phyloP scores from a whole-genome alignment of 1,284 basidiomycete species.

The Cerioporus squamosus region DNA sequence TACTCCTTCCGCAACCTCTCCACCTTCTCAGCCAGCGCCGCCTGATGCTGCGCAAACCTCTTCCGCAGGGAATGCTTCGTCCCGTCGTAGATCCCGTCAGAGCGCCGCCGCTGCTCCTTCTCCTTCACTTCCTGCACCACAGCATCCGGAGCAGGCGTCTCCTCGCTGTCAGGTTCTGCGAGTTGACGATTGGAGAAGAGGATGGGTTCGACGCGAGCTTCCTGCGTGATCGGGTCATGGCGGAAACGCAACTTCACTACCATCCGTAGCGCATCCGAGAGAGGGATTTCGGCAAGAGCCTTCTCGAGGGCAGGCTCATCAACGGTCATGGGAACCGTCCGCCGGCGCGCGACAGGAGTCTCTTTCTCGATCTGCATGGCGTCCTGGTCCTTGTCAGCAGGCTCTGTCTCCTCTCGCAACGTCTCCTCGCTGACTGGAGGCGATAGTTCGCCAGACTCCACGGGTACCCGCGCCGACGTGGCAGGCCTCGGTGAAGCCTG shows the following conservation, averaged over 20 bases:
- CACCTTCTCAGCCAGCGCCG: constrained; percentile 56
- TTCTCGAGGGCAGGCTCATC: constrained; percentile 8
- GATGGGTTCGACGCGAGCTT: constrained; percentile 64
- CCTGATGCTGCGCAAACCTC: constrained; percentile 58
- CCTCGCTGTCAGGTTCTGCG: constrained; percentile 34
- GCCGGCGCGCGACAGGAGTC: not conserved
- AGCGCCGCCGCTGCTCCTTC: constrained; percentile 38
- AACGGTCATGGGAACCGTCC: not conserved
- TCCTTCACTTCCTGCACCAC: constrained; percentile 50
- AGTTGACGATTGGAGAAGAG: constrained; percentile 44
- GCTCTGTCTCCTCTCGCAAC: constrained; percentile 19
- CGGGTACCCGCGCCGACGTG: not conserved
- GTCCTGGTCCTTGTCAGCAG: constrained; percentile 12
- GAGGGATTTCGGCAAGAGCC: constrained; percentile 33
- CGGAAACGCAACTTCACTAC: constrained; percentile 63
- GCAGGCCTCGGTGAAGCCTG: no score
- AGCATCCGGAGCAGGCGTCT: not conserved
- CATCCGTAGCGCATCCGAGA: constrained; percentile 62
- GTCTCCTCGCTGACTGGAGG: constrained; percentile 23
- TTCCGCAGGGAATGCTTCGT: constrained; percentile 54
- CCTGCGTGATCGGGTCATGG: constrained; percentile 60
- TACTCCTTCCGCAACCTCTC: constrained; percentile 70
- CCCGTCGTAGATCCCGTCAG: constrained; percentile 42
- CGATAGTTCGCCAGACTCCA: constrained; percentile 19
- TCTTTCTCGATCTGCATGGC: constrained; percentile 1